phyloP scores from a whole-genome alignment of 495 filamentous ascomycete genomes.

The Trichoderma virens region DNA sequence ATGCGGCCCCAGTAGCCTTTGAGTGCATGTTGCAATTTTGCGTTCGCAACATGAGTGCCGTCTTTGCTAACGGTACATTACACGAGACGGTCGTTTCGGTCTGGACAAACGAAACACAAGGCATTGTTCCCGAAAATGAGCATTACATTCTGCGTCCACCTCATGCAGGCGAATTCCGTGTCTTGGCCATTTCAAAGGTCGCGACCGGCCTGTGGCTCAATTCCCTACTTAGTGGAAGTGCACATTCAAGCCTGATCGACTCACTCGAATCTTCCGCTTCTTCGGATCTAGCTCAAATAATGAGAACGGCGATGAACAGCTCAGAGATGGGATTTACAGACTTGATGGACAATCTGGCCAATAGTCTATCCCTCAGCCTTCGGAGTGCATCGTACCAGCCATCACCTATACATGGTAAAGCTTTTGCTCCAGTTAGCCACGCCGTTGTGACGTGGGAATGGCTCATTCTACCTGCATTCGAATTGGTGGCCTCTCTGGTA shows the following conservation, averaged over 20 bases:
- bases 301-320: neutral
- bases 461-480: neutral
- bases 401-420: neutral
- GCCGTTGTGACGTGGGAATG: constrained; percentile 1
- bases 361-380: neutral
- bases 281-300: neutral
- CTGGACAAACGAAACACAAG: constrained; percentile 2
- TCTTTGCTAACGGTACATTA: neutral
- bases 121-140: neutral
- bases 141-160: neutral
- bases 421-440: neutral
- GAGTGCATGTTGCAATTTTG: constrained; percentile 1
- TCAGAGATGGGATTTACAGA: neutral
- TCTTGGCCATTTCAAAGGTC: neutral
- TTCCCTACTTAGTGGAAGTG: neutral
- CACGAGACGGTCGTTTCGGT: neutral
- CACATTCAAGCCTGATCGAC: neutral
- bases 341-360: neutral
- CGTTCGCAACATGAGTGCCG: neutral
- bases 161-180: neutral
- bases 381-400: neutral
- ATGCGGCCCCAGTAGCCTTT: constrained; percentile 4
- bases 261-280: neutral
- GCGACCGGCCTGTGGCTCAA: neutral
- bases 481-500: neutral